Evolutionary conservation across 768 basidiomycete species (phyloP), one percentile per base, ranked within the genome.

Genomic region (Tulasnella sp.): DNA sequence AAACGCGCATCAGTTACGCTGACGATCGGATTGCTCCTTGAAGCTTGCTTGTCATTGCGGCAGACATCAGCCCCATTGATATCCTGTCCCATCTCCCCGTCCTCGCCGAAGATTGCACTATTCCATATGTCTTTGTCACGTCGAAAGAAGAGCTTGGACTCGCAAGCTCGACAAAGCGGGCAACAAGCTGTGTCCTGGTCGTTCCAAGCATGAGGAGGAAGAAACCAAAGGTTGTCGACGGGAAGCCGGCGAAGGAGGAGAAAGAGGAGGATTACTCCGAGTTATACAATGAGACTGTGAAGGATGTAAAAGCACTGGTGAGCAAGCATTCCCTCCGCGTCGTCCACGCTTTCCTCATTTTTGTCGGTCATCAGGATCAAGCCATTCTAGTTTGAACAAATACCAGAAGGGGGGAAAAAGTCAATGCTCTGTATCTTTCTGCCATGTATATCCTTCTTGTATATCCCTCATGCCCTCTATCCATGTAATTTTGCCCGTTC

Each of bases 11-110:
- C 44, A n/a, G n/a, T n/a, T n/a, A n/a, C n/a, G n/a, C n/a, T n/a
- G 32, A 11, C 38, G 5, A 13, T 66, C 32, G n/a, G n/a, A n/a
- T n/a, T n/a, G n/a, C n/a, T n/a, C n/a, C 10, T 26, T 51, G 7
- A 65, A 94, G 92, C 21, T 75, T 99, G 32, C 80, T 99, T 29
- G 75, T 99, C 60, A 82, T 99, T 61, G 96, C 96, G 3, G 93
- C 87, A 41, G 95, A 98, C 73, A 98, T 98, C 70, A 95, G 89
- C 62, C 96, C 96, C 10, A 86, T 98, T 67, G 96, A 99, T 74
- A 96, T 99, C 65, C 93, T 98, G 67, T 94, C 94, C 32, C 96
- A 98, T 74, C 77, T 99, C 52, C 96, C 96, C 4, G 77, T 97
- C 9, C 76, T 99, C 69, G 86, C 89, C 49, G 96, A 99, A 75